Evolutionary conservation across 345 rosid species (phyloP).

Genomic region (Luvunga scandens): DNA sequence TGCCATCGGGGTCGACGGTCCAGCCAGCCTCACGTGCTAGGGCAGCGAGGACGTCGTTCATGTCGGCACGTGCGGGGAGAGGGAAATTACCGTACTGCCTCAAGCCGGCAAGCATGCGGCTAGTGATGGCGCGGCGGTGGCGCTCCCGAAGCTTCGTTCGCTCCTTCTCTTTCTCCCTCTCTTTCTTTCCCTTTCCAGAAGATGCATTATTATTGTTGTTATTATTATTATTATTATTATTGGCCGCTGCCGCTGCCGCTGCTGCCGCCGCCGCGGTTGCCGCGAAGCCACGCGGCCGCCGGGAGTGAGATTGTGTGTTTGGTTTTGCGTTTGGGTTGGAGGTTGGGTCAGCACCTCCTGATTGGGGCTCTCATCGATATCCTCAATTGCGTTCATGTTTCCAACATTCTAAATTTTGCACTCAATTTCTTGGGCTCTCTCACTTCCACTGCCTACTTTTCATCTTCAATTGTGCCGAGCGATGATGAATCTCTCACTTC

Average conservation of each 20-base stretch:
- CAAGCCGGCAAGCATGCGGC: conserved; percentile 92
- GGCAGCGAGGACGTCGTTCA: conserved; percentile 98
- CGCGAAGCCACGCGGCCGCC: conserved; percentile 81
- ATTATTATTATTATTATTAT: too few species aligned
- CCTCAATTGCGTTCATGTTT: conserved; percentile 10
- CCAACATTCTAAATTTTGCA: background rate
- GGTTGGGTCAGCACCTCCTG: conserved; percentile 12
- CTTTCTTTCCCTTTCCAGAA: conserved; percentile 69
- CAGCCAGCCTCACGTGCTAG: conserved; percentile 97
- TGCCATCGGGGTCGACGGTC: conserved; percentile 93
- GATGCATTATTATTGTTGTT: conserved; percentile 17
- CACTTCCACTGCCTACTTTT: too few species aligned
- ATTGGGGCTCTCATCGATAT: conserved; percentile 10
- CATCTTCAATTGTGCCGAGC: too few species aligned
- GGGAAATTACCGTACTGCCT: conserved; percentile 94
- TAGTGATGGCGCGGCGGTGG: conserved; percentile 93
- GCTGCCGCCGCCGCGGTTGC: conserved; percentile 51
- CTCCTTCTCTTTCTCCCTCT: conserved; percentile 94
- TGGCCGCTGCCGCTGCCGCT: too few species aligned
- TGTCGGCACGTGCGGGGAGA: conserved; percentile 97
- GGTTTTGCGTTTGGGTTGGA: conserved; percentile 18
- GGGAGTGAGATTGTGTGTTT: conserved; percentile 30
- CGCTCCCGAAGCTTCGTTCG: conserved; percentile 94
- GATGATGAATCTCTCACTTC: too few species aligned
- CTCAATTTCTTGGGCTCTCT: background rate